phyloP scores from a whole-genome alignment of 129 eudicot genomes.

The Chrysanthemum lavandulifolium region DNA sequence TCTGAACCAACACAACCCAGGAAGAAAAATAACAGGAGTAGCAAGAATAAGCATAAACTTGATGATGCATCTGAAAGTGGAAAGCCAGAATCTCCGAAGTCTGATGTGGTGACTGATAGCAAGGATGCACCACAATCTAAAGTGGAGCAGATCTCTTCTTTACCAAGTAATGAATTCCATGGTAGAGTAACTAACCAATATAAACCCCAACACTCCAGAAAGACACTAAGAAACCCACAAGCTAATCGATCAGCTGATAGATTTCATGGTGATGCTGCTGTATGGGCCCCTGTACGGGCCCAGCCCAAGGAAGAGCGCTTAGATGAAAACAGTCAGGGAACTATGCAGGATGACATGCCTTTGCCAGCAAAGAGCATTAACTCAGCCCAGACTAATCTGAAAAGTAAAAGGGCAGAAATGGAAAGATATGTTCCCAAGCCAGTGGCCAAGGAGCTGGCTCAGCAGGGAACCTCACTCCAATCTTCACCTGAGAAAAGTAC shows the following conservation, averaged over 20 bases:
- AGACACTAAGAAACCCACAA: slow-evolving; percentile 62
- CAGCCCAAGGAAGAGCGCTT: slow-evolving; percentile 49
- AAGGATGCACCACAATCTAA: slow-evolving; percentile 35
- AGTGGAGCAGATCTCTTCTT: slow-evolving; percentile 19
- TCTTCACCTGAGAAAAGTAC: slow-evolving; percentile 17
- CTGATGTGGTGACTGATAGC: slow-evolving; percentile 34
- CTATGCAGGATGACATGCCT: slow-evolving; percentile 34
- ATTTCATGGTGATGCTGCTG: slow-evolving; percentile 58
- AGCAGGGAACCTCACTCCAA: background rate
- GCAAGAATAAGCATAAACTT: slow-evolving; percentile 56
- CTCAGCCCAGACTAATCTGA: slow-evolving; percentile 48
- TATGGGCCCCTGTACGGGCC: slow-evolving; percentile 97
- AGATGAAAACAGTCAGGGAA: slow-evolving; percentile 33
- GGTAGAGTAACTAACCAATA: slow-evolving; percentile 43
- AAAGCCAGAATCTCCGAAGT: slow-evolving; percentile 32
- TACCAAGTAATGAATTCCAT: slow-evolving; percentile 25
- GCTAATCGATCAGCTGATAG: slow-evolving; percentile 50
- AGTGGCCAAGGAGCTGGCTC: slow-evolving; percentile 38
- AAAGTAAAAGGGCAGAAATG: slow-evolving; percentile 95
- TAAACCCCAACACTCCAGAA: slow-evolving; percentile 66
- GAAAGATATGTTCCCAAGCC: slow-evolving; percentile 91
- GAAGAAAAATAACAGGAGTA: slow-evolving; percentile 50
- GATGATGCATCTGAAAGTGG: slow-evolving; percentile 44
- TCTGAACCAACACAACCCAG: slow-evolving; percentile 41
- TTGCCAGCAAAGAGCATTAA: slow-evolving; percentile 34